Conservation (phyloP, 1,139 yeast species). For the Pichia sp. region DNA sequence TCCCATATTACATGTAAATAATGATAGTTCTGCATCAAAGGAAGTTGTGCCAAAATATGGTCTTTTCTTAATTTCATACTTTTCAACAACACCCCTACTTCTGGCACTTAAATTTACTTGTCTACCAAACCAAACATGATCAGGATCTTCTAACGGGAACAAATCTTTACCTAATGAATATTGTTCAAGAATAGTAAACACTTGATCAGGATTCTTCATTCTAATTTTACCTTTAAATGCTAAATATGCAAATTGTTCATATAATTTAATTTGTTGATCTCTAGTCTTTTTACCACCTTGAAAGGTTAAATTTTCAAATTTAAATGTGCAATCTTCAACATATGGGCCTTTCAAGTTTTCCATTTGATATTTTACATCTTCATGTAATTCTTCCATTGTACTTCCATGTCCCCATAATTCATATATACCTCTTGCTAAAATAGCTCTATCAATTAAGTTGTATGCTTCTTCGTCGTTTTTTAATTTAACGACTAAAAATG, state of each 20-base stretch:
- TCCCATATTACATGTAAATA: constrained; percentile 81
- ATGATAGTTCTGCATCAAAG: constrained; percentile 82
- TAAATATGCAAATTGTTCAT: constrained; percentile 67
- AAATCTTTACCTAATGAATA: constrained; percentile 45
- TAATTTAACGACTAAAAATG: constrained; percentile 66
- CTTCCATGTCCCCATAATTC: constrained; percentile 79
- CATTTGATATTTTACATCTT: constrained; percentile 37
- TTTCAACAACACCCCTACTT: constrained; percentile 54
- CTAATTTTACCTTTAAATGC: constrained; percentile 71
- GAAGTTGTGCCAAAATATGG: constrained; percentile 93
- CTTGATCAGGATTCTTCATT: constrained; percentile 72
- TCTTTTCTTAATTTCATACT: constrained; percentile 74
- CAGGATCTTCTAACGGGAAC: constrained; percentile 42
- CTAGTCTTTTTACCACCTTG: constrained; percentile 53
- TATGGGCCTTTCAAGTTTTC: constrained; percentile 30
- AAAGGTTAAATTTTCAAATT: constrained; percentile 74
- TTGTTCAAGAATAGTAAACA: constrained; percentile 69
- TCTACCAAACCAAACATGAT: constrained; percentile 69
- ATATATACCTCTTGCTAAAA: constrained; percentile 69
- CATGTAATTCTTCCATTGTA: constrained; percentile 52
- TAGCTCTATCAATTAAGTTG: constrained; percentile 57
- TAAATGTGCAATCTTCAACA: constrained; percentile 48
- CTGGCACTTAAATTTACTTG: constrained; percentile 63
- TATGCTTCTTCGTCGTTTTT: constrained; percentile 62
- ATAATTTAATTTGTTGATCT: constrained; percentile 51